Conservation (phyloP, 2,329 filamentous ascomycete genomes). For the Lasiodiplodia hormozganensis region DNA sequence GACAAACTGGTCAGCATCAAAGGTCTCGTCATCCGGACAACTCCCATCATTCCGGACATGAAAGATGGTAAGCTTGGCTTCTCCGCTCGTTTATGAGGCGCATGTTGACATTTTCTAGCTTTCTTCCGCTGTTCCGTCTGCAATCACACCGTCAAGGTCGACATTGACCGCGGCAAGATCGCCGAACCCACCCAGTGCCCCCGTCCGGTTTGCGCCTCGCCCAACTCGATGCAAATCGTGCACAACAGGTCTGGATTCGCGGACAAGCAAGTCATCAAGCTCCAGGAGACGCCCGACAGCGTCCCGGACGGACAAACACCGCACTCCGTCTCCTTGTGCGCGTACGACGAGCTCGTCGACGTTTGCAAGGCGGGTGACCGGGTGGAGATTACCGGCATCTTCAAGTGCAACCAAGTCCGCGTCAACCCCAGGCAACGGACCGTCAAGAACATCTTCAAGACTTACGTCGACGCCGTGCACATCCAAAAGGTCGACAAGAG, state of each 20-base stretch:
- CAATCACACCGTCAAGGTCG: constrained; percentile 87
- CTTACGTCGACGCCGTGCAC: constrained; percentile 93
- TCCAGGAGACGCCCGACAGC: constrained; percentile 95
- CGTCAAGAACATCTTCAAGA: constrained; percentile 97
- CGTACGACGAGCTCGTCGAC: constrained; percentile 96
- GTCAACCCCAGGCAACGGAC: constrained; percentile 92
- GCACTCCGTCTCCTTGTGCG: constrained; percentile 94
- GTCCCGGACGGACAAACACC: constrained; percentile 96
- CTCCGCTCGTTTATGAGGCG: constrained; percentile 31
- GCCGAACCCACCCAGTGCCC: constrained; percentile 92
- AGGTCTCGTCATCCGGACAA: constrained; percentile 93
- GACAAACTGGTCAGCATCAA: constrained; percentile 96
- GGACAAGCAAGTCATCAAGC: constrained; percentile 98
- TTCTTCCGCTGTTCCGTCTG: constrained; percentile 97
- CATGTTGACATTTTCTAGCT: constrained; percentile 52
- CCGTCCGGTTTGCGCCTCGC: constrained; percentile 77
- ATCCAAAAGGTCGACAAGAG: constrained; percentile 97
- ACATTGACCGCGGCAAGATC: constrained; percentile 95
- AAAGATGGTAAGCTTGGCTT: constrained; percentile 67
- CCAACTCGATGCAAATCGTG: constrained; percentile 97
- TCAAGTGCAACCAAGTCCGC: constrained; percentile 90
- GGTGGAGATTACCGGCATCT: constrained; percentile 94
- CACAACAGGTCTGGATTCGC: constrained; percentile 95
- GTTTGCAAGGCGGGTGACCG: constrained; percentile 98
- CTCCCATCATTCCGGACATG: constrained; percentile 98